Conservation (phyloP, 495 filamentous ascomycete genomes). For the Penicillium maclennaniae region DNA sequence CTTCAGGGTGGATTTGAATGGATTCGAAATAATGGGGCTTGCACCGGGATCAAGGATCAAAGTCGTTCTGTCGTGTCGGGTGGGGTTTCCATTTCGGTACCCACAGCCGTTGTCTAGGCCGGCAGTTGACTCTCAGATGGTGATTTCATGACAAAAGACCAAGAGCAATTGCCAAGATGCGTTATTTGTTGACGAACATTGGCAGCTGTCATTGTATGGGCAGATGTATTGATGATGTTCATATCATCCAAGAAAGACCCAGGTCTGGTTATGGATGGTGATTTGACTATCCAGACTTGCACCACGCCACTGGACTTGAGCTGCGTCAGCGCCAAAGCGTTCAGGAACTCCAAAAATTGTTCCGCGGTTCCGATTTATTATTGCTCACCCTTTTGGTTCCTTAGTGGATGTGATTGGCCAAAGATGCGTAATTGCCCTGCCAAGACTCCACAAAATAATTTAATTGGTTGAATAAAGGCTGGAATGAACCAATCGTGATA, state of each 20-base stretch:
- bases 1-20: neutral
- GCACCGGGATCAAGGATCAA: too few species aligned
- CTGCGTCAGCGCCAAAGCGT: neutral
- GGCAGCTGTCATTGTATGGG: neutral
- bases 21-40: neutral
- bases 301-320: neutral
- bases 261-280: neutral
- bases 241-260: neutral
- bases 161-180: constrained; percentile 5
- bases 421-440: neutral
- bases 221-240: too few species aligned
- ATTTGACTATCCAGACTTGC: neutral
- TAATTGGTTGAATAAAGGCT: neutral
- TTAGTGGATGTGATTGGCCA: neutral
- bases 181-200: constrained; percentile 29
- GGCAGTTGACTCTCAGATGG: neutral
- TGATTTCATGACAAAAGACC: neutral
- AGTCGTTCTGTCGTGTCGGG: neutral
- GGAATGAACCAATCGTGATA: neutral
- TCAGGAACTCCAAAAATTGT: neutral
- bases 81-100: neutral
- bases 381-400: neutral
- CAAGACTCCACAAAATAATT: neutral
- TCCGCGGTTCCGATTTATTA: neutral
- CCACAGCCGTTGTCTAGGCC: neutral